These are phyloP conservation scores for Sporothrix mexicana DNA, from an alignment of 2,329 filamentous ascomycete species.

Conservation along the genomic window DNA sequence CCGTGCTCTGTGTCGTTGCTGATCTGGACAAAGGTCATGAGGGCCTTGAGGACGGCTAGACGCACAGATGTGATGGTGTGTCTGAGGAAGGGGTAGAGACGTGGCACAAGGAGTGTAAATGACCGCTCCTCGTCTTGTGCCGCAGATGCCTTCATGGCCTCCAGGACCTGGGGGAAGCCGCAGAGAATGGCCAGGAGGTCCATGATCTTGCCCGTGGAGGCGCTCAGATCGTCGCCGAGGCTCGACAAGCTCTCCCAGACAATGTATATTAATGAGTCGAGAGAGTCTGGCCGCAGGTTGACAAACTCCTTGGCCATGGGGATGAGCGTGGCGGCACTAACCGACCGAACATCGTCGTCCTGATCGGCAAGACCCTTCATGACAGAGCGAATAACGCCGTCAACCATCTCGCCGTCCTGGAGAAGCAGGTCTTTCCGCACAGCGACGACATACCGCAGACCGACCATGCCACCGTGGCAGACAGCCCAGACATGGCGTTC, in stretches of 20 bases:
- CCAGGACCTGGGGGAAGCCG: constrained; percentile 88
- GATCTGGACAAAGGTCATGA: constrained; percentile 90
- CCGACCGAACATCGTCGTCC: constrained; percentile 95
- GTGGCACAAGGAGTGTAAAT: constrained; percentile 88
- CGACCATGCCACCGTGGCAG: constrained; percentile 97
- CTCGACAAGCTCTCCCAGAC: constrained; percentile 98
- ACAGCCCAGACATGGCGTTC: constrained; percentile 86
- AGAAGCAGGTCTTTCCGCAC: constrained; percentile 91
- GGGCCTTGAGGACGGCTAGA: constrained; percentile 86
- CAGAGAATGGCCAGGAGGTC: constrained; percentile 95
- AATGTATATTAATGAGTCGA: constrained; percentile 86
- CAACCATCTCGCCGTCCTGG: constrained; percentile 82
- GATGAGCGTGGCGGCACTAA: constrained; percentile 95
- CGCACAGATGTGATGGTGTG: constrained; percentile 97
- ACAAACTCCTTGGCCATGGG: constrained; percentile 97
- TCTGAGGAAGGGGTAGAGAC: constrained; percentile 92
- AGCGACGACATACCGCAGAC: constrained; percentile 90
- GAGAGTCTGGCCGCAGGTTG: constrained; percentile 74
- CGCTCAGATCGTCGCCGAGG: constrained; percentile 94
- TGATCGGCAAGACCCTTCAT: constrained; percentile 91
- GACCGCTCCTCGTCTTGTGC: constrained; percentile 82
- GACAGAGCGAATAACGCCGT: constrained; percentile 88
- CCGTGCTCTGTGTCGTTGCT: constrained; percentile 79
- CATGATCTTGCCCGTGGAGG: constrained; percentile 98
- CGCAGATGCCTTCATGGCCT: constrained; percentile 92